These are phyloP conservation scores for Proliferodiscus dingleyae DNA, from an alignment of 2,329 filamentous ascomycete species.

Conservation along the genomic window DNA sequence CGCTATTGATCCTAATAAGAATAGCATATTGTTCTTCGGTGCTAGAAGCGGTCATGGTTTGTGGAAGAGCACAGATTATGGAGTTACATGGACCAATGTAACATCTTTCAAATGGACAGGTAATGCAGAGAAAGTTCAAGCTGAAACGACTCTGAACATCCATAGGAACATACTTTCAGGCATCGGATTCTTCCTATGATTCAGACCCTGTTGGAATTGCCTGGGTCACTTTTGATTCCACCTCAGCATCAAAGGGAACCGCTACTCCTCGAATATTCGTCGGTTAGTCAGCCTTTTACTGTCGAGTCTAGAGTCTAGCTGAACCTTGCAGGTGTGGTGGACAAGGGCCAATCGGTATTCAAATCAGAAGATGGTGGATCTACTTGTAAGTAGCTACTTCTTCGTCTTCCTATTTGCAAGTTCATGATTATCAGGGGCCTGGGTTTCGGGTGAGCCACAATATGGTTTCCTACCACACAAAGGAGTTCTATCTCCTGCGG, in stretches of 20 bases:
- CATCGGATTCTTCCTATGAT: constrained; percentile 8
- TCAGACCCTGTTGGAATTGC: constrained; percentile 21
- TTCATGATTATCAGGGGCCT: constrained; percentile 17
- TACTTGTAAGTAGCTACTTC: constrained; percentile 15
- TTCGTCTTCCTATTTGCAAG: background rate
- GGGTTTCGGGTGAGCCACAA: constrained; percentile 21
- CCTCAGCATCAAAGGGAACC: constrained; percentile 14
- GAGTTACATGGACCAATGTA: constrained; percentile 50
- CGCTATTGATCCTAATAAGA: constrained; percentile 52
- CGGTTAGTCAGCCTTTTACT: constrained; percentile 4
- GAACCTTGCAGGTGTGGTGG: constrained; percentile 12
- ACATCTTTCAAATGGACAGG: constrained; percentile 47
- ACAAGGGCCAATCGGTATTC: constrained; percentile 21
- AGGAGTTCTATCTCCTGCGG: constrained; percentile 28
- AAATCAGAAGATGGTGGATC: constrained; percentile 23
- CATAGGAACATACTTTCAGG: constrained; percentile 21
- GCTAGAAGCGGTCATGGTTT: constrained; percentile 54
- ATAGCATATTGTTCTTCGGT: constrained; percentile 53
- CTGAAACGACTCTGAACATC: constrained; percentile 35
- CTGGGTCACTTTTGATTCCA: constrained; percentile 23
- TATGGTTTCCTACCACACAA: constrained; percentile 23
- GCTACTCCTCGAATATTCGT: constrained; percentile 24
- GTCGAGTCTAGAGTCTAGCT: background rate
- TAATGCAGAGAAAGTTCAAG: constrained; percentile 24
- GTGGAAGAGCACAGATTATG: constrained; percentile 53